A percentile compares a stretch with the other conserved stretches of the same genome.
Evolutionary conservation across 306 rosid species (phyloP).

Genomic region (Citrullus mucosospermus): DNA sequence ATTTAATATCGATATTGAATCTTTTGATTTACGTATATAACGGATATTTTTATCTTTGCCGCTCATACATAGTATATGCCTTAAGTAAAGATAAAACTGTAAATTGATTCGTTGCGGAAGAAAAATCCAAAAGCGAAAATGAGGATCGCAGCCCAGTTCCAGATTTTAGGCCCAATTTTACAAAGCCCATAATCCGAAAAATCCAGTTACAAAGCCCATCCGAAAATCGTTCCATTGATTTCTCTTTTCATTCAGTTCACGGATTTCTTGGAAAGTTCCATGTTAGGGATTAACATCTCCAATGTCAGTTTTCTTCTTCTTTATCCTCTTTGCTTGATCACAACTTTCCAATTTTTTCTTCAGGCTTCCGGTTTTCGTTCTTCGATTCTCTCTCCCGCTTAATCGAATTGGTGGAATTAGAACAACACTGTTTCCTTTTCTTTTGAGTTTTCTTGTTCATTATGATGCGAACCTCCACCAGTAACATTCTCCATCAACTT

Average conservation of each 20-base stretch:
- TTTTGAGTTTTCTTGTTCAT: neutral
- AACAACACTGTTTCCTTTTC: neutral
- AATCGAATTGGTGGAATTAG: neutral
- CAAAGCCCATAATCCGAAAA: too few relatives aligned
- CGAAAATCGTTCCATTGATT: too few relatives aligned
- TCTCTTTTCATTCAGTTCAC: neutral
- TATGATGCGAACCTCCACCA: neutral
- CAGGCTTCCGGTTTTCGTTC: neutral
- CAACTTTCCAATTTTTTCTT: neutral
- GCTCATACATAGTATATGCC: too few relatives aligned
- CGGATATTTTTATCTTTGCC: too few relatives aligned
- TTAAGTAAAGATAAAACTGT: too few relatives aligned
- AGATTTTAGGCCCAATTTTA: too few relatives aligned
- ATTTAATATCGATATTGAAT: too few relatives aligned
- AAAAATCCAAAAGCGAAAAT: too few relatives aligned
- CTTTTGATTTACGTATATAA: too few relatives aligned
- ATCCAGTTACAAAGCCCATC: too few relatives aligned
- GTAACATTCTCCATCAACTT: neutral
- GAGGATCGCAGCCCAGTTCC: too few relatives aligned
- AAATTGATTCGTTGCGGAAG: too few relatives aligned
- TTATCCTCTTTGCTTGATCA: neutral
- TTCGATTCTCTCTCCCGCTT: neutral
- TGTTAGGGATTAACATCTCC: neutral
- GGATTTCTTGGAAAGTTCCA: neutral
- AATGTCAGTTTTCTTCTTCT: neutral